phyloP scores from a whole-genome alignment of 495 filamentous ascomycete genomes.

The Apodospora peruviana region DNA sequence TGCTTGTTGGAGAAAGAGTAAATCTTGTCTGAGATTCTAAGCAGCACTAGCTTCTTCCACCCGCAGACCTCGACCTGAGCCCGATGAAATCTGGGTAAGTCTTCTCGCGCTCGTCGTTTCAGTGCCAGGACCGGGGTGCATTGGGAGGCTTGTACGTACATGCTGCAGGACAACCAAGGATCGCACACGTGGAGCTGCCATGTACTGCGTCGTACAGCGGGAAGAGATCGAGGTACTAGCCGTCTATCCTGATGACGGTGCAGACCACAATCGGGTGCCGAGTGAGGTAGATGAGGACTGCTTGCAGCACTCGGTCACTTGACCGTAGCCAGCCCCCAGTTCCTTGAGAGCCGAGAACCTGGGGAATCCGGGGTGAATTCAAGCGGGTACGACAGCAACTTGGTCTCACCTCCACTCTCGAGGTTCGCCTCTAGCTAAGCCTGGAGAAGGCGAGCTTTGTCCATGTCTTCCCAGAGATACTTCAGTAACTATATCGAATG shows the following conservation, averaged over 20 bases:
- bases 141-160: constrained; percentile 13
- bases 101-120: constrained; percentile 22
- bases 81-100: not conserved
- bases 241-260: constrained; percentile 26
- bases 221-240: constrained; percentile 17
- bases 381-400: not conserved
- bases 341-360: constrained; percentile 1
- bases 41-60: not conserved
- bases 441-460: no score
- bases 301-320: constrained; percentile 12
- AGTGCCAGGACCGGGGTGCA: constrained; percentile 25
- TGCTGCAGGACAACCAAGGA: constrained; percentile 22
- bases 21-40: not conserved
- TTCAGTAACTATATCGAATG: no score
- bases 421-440: no score
- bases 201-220: constrained; percentile 23
- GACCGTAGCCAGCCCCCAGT: constrained; percentile 4
- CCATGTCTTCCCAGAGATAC: no score
- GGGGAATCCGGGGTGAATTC: not conserved
- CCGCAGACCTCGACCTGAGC: not conserved
- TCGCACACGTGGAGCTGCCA: constrained; percentile 18
- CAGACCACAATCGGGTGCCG: constrained; percentile 19
- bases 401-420: no score
- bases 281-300: constrained; percentile 9
- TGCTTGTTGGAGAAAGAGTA: constrained; percentile 22